Evolutionary conservation across 1,139 yeast genomes (phyloP).

Genomic region (Zhuliangozyma parablackwelliae): DNA sequence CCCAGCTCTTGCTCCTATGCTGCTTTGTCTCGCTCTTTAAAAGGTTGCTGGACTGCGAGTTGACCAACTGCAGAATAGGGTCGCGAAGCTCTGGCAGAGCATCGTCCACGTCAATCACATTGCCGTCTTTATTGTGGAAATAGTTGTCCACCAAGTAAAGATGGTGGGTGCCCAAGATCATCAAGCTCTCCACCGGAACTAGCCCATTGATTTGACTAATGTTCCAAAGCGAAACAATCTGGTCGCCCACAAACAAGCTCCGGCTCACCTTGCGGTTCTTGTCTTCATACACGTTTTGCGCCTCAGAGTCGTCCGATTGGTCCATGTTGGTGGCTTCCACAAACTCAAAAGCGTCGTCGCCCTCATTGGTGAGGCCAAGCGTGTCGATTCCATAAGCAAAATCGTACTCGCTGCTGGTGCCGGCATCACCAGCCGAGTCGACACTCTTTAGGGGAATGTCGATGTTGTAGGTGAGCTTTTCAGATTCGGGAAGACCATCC

Average conservation of each 20-base stretch:
- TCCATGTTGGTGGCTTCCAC: constrained; percentile 5
- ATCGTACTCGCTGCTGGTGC: constrained; percentile 11
- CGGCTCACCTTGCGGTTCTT: constrained; percentile 69
- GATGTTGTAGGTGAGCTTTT: constrained; percentile 36
- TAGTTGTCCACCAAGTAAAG: constrained; percentile 68
- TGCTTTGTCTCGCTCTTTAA: constrained; percentile 18
- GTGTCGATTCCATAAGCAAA: constrained; percentile 22
- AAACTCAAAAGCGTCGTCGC: constrained; percentile 38
- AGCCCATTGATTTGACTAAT: constrained; percentile 70
- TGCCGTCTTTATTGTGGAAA: constrained; percentile 54
- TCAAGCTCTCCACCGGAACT: constrained; percentile 66
- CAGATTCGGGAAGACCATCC: constrained; percentile 43
- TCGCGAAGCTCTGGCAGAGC: constrained; percentile 61
- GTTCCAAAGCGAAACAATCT: constrained; percentile 67
- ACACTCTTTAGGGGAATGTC: constrained; percentile 34
- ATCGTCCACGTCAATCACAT: constrained; percentile 64
- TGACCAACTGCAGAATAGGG: constrained; percentile 58
- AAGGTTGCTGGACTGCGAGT: constrained; percentile 26
- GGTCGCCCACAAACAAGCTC: constrained; percentile 66
- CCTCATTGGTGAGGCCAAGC: constrained; percentile 20
- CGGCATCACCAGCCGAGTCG: constrained; percentile 3
- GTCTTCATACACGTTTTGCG: constrained; percentile 46
- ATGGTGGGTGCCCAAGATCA: constrained; percentile 62
- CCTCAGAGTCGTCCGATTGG: constrained; percentile 29
- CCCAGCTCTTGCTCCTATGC: constrained; percentile 55